Base-by-base conservation (phyloP, 257 asterid species). In the Solanum tacnaense region DNA sequence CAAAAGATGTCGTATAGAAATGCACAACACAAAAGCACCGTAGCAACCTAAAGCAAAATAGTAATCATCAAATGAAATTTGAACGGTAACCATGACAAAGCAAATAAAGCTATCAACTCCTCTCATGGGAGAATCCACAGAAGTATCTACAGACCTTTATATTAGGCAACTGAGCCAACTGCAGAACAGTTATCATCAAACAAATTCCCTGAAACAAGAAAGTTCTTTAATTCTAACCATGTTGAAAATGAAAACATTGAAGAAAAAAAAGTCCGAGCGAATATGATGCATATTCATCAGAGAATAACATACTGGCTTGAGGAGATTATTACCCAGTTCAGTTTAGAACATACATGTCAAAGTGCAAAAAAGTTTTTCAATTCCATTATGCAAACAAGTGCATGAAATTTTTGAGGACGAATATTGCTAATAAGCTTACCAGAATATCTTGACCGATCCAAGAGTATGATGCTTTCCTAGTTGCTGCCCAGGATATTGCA, bases 361-460 rank as follows among this genome's bases (percentile, higher is more conserved):
- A 86, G 75, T 31, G n/a, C 84, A 31, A 49, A 49, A 49, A 29
- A 82, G 23, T 8, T 9, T 18, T 49, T 82, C 70, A 49, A 36
- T 82, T 44, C 67, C 39, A 46, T 4, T 82, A 82, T 10, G 44
- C 70, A 82, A 81, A 31, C 70, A 31, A 82, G 65, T 82, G 71
- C 86, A 82, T 29, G 85, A 56, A 73, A 67, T 52, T 76, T 16
- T 34, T 60, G 49, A 62, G 75, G 58, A 58, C 16, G 18, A 44
- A 39, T 35, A 65, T 67, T 46, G 29, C 74, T 62, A 86, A 39
- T 35, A 73, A 90, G 90, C 98, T 96, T 93, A 97, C 99, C 86
- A 97, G 97, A 91, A 96, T 87, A 89, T 97, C 99, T 91, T 97
- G 99, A 75, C 99, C 99, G 83, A 95, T 89, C 99, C 99, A 96